Base-by-base conservation (phyloP, 2,329 filamentous ascomycete species). In the Penicillium sp. region DNA sequence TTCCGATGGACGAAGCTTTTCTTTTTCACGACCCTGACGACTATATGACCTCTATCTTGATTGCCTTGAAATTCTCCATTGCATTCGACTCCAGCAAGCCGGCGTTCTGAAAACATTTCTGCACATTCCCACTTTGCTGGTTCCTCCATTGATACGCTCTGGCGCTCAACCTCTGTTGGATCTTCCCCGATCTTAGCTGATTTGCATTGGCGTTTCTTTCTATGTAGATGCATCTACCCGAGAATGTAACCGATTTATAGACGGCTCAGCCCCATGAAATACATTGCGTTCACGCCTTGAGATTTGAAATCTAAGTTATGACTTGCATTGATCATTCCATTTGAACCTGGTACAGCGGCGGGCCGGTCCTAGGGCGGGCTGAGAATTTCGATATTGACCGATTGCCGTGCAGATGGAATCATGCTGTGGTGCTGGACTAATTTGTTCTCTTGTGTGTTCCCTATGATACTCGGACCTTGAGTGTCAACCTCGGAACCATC, bases 1-100 rank as follows among this genome's bases (percentile, higher is more conserved):
- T n/a, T n/a, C n/a, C n/a, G n/a, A n/a, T n/a, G n/a, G n/a, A n/a
- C 25, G 17, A 12, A 9, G 11, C 12, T 3, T 17, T 7, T 22
- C 22, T 29, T n/a, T n/a, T n/a, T 28, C 26, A 28, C 26, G 26
- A 22, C 18, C 9, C 5, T 44, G 17, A 49, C 22, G 46, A 49
- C 12, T 31, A 34, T 36, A 49, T 14, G 44, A 44, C 25, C 13
- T 30, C 9, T 11, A 12, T 23, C 30, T 16, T 13, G 5, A 18
- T 40, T 31, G 5, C 22, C 8, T 27, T 26, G 29, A 30, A 25
- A n/a, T 16, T 36, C 22, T 20, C 12, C 22, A 30, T 32, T 44
- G 46, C 41, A 47, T 44, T 15, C 30, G 8, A 25, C 25, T 20
- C 11, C 37, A 46, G 31, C 44, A 39, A 48, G 38, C 38, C 38